Evolutionary conservation across 805 yeast species (phyloP).

Genomic region (Tetrapisispora fleetii): DNA sequence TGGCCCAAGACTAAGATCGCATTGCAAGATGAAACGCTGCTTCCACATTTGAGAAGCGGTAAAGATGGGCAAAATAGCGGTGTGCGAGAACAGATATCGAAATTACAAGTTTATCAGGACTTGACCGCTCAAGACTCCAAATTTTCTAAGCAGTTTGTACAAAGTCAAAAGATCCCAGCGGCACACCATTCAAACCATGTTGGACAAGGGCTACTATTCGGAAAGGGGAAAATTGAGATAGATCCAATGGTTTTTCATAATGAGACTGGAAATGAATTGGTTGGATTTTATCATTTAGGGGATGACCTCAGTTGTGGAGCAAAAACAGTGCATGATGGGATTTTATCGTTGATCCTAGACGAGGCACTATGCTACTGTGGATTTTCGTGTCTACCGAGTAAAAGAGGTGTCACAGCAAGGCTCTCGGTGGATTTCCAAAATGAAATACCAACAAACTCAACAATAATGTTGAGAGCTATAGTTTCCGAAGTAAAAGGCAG

Average conservation of each 20-base stretch:
- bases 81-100: slow-evolving; percentile 19
- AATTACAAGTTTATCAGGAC: slow-evolving; percentile 13
- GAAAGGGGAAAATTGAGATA: slow-evolving; percentile 56
- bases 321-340: slow-evolving; percentile 73
- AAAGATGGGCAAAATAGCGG: slow-evolving; percentile 20
- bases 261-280: slow-evolving; percentile 40
- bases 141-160: slow-evolving; percentile 15
- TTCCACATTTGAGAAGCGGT: slow-evolving; percentile 7
- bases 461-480: slow-evolving; percentile 56
- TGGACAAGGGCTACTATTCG: slow-evolving; percentile 61
- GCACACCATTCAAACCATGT: slow-evolving; percentile 57
- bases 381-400: slow-evolving; percentile 67
- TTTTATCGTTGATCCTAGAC: slow-evolving; percentile 69
- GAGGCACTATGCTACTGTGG: slow-evolving; percentile 83
- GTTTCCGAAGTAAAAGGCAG: slow-evolving; percentile 65
- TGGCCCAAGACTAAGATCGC: slow-evolving; percentile 24
- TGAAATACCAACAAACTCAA: slow-evolving; percentile 45
- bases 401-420: slow-evolving; percentile 82
- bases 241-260: slow-evolving; percentile 65
- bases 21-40: slow-evolving; percentile 8
- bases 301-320: slow-evolving; percentile 52
- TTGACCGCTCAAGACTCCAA: slow-evolving; percentile 9
- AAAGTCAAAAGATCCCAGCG: slow-evolving; percentile 42
- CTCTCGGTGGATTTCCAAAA: slow-evolving; percentile 49
- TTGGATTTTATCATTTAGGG: slow-evolving; percentile 67